Base-by-base conservation (phyloP, 306 rosid species). In the Bauhinia variegata region DNA sequence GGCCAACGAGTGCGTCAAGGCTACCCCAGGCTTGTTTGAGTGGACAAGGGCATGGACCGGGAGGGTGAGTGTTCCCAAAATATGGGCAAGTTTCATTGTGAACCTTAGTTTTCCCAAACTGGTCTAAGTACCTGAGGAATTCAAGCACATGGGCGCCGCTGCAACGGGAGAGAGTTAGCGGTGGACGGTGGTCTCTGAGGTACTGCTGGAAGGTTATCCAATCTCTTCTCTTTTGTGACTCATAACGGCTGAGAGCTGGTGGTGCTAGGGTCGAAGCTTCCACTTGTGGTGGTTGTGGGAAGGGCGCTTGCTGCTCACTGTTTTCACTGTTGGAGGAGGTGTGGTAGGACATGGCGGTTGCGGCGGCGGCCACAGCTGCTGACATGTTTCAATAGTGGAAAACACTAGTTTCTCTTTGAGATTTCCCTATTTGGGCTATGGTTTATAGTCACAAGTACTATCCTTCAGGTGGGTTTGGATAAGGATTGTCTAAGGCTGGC, bases 21-120 rank as follows among this genome's bases (percentile, higher is more conserved):
- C 89, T 84, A 4, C 89, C 89, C 89, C 89, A 84, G n/a, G 89
- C 89, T 76, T 84, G 89, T 48, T 80, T 73, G 4, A 84, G 84
- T 0, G 86, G 86, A 54, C 89, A 84, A 54, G 82, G 68, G 47
- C 89, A 84, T 38, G 89, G 89, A 0, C 82, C 82, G 0, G 89
- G 76, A 0, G 89, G 89, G 58, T 84, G 84, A 0, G 86, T 76
- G 62, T 81, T 82, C 16, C 89, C 89, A n/a, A 81, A 84, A 36
- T 75, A 84, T 12, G 68, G 75, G 43, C 89, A 84, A 23, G 84
- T 86, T 75, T 78, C 81, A 9, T 50, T 53, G 72, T 84, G 89
- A 72, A 84, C 89, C 44, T 84, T 84, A 13, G 89, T 84, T 77
- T 84, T 84, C 28, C 89, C 89, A 19, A 84, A 84, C 57, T 81